Base-by-base conservation (phyloP, 768 basidiomycete species). In the Naganishia vaughanmartiniae region DNA sequence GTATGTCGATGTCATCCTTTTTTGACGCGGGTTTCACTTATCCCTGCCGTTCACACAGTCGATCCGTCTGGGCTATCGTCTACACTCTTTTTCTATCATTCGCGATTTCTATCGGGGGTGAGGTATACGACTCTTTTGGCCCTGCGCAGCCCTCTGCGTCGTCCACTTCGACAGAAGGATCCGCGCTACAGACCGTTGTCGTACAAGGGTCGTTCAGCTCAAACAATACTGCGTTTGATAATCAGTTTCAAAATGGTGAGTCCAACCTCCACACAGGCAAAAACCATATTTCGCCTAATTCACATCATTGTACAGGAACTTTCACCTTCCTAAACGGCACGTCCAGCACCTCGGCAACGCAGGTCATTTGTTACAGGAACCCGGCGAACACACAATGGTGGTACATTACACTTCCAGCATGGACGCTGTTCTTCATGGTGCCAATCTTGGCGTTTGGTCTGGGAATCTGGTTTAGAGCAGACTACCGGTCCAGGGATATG, bases 11-110 rank as follows among this genome's bases (percentile, higher is more conserved):
- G n/a, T 12, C 24, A 26, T 45, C 14, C 17, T 12, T 11, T 26
- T 14, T 1, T 6, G 24, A 2, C n/a, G 24, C 39, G 39, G 1
- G 6, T n/a, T n/a, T 5, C 2, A 45, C 55, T 69, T 19, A 69
- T 21, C 15, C 4, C 12, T 53, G 21, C 30, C 66, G 9, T 33
- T 28, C n/a, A 10, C 51, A 51, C 51, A 70, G 69, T 42, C 67
- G 79, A 57, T 75, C 78, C 72, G 75, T 80, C 6, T 80, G 77
- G 67, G 79, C 79, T 15, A 78, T 80, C 72, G 77, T 80, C 53
- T 80, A 77, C 72, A 78, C 79, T 4, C 71, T 80, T 6, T 80
- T 80, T 76, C 65, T 79, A 1, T 76, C 75, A 4, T 80, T 80
- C 67, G 77, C 76, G 10, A 76, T 80, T 55, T 77, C 77, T 30